Evolutionary conservation across 805 yeast species (phyloP), one percentile per base, ranked within the genome.

Genomic region (Jamesozyma rosinii): DNA sequence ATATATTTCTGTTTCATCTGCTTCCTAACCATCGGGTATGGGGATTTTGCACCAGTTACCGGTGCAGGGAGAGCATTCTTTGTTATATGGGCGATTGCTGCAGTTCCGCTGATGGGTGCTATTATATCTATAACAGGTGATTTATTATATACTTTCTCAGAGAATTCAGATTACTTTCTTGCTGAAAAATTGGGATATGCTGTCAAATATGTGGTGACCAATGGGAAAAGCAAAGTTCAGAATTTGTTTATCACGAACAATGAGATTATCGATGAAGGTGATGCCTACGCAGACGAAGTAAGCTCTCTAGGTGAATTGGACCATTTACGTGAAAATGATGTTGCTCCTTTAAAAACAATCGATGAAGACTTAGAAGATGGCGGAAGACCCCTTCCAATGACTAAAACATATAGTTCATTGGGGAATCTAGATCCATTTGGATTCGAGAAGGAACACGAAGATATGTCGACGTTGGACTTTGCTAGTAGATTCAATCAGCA

Each of bases 21-120:
- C 53, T 71, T 88, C 41, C 63, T 86, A 5, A 84, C 95, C 0
- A 82, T 88, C 44, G 95, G 95, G 0, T 86, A 83, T 61, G 96
- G 95, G 26, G 88, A 81, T 55, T 78, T 68, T 51, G 68, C 77
- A 1, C 95, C 95, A 1, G 44, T 40, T 1, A 62, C 79, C 0
- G 63, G 79, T 1, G 80, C 83, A 5, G 94, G 95, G 0, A 65
- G 82, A 35, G 74, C 81, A 0, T 76, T 86, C 50, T 87, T 87
- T 53, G 77, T 84, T 6, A 63, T 77, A 9, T 88, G 95, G 95
- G 82, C 88, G 0, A 58, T 88, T 18, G 67, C 78, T 5, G 95
- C 95, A 0, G 81, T 88, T 19, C 96, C 96, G 1, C 67, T 86
- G 41, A 86, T 87, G 94, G 83, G 95, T 2, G 79, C 81, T 15